A percentile compares a stretch with the other conserved stretches of the same genome.
Conservation (phyloP, 2,329 filamentous ascomycete genomes). For the Penicillium sp. region DNA sequence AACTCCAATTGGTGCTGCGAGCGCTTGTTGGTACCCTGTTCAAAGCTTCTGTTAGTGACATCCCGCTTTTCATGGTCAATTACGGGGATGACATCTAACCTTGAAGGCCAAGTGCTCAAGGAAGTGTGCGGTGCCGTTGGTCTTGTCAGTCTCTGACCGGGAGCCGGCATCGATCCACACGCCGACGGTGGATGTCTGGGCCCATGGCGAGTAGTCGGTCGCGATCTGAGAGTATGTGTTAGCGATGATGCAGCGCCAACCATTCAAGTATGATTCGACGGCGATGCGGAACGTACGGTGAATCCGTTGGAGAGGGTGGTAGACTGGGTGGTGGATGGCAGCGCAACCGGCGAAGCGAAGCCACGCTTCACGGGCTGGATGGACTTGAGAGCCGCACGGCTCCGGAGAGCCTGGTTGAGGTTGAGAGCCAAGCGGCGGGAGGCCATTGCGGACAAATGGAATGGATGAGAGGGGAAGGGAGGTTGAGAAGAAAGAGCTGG, state of each 20-base stretch:
- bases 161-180: conserved; percentile 99
- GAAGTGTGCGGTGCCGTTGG: conserved; percentile 98
- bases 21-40: conserved; percentile 78
- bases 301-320: conserved; percentile 96
- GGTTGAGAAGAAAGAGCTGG: conserved; percentile 44
- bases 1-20: conserved; percentile 97
- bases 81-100: conserved; percentile 48
- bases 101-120: conserved; percentile 99
- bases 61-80: not conserved
- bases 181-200: conserved; percentile 95
- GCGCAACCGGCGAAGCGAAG: conserved; percentile 74
- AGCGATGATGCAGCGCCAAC: conserved; percentile 24
- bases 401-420: conserved; percentile 84
- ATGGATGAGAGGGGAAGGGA: conserved; percentile 38
- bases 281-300: conserved; percentile 58
- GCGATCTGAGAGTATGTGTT: conserved; percentile 63
- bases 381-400: conserved; percentile 74
- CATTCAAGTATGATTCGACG: conserved; percentile 1
- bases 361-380: conserved; percentile 73
- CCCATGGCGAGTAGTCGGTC: conserved; percentile 95
- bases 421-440: conserved; percentile 95
- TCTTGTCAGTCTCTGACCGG: conserved; percentile 95
- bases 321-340: conserved; percentile 79
- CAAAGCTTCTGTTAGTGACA: too few species aligned
- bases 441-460: conserved; percentile 61